Evolutionary conservation across 2,329 filamentous ascomycete species (phyloP), one percentile per base, ranked within the genome.

Genomic region (Alternaria gaisen): DNA sequence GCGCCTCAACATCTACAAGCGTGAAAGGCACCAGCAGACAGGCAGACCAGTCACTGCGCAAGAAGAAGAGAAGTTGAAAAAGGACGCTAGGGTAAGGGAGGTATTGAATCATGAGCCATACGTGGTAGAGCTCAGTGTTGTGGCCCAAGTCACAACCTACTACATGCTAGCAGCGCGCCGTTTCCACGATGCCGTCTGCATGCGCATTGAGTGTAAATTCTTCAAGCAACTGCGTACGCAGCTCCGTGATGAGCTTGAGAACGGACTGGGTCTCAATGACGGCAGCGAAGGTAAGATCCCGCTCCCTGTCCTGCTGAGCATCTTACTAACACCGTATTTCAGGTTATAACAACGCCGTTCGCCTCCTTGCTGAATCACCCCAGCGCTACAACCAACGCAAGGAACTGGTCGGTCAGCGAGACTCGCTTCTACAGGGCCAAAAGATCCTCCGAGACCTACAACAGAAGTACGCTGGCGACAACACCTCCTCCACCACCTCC

Each of bases 131-230:
- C 76, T 93, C 0, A 81, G 84, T 9, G 86, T 90, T 0, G 85
- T 90, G 0, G 83, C 88, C 0, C 87, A 87, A 4, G 83, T 91
- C 44, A 82, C 89, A 0, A 89, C 86, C 0, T 93, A 93, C 74
- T 93, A 93, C 71, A 83, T 86, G 47, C 85, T 90, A 5, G 90
- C 91, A 0, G 85, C 87, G 0, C 79, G 83, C 34, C 85, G 90
- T 1, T 90, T 92, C 67, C 82, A 87, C 0, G 90, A 93, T 28
- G 72, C 72, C 0, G 69, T 85, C 5, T 78, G 71, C 26, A 77
- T 79, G 66, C 68, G 79, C 1, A 69, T 83, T 1, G 70, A 79
- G n/a, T 72, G 61, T 0, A 76, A 81, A 42, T 66, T 81, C 34
- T 77, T 76, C 63, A 70, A 71, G 32, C 56, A 63, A 16, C 60